A percentile compares a stretch with the other conserved stretches of the same genome.
Evolutionary conservation across 208 protist genomes (phyloP).

Genomic region (Leishmania tropica): DNA sequence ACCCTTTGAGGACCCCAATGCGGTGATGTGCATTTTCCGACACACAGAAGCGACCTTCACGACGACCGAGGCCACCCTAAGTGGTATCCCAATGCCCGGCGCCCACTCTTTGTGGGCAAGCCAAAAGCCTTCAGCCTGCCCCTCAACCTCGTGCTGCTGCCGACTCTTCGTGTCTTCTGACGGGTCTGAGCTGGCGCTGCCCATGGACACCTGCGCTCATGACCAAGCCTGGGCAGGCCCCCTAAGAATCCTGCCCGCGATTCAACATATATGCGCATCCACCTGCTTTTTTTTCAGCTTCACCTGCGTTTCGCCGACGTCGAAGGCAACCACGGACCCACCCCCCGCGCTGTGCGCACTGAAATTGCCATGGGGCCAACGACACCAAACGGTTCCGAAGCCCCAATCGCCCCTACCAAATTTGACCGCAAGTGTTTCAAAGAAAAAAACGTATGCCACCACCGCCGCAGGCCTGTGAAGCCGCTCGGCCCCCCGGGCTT

Average conservation of each 20-base stretch:
- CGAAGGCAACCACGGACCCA: background rate
- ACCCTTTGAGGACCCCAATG: too few species aligned
- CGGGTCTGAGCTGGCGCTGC: background rate
- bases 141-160: background rate
- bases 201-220: background rate
- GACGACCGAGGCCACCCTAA: fast-evolving
- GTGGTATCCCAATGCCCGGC: too few species aligned
- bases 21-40: too few species aligned
- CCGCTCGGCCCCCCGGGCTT: too few species aligned
- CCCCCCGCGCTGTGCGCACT: background rate
- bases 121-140: too few species aligned
- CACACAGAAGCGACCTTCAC: too few species aligned
- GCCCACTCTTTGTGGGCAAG: too few species aligned
- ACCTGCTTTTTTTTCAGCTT: background rate
- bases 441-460: too few species aligned
- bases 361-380: background rate
- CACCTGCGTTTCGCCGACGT: background rate
- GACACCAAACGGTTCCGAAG: background rate
- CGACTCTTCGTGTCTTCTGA: background rate
- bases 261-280: background rate
- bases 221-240: background rate
- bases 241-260: background rate
- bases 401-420: fast-evolving
- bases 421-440: too few species aligned
- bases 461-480: too few species aligned